Percentiles rank a stretch among this genome's conserved stretches.
phyloP scores from a whole-genome alignment of 768 basidiomycete genomes.

The Trametes coccinea region DNA sequence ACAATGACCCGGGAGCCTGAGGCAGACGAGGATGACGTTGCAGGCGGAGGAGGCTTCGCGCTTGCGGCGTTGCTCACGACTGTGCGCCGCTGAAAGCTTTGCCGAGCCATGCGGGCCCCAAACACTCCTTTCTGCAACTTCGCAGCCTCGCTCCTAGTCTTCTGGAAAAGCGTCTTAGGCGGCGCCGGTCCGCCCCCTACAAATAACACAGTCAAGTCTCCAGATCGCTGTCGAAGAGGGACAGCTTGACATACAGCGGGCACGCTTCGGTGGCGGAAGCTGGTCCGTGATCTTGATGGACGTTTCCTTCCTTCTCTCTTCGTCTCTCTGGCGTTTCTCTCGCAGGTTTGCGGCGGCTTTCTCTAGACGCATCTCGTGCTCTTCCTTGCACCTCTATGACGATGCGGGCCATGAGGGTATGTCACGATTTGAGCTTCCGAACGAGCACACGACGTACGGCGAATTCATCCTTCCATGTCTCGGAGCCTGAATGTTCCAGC shows the following conservation, averaged over 20 bases:
- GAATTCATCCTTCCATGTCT: constrained; percentile 69
- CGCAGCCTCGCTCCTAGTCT: constrained; percentile 69
- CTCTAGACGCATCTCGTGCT: constrained; percentile 59
- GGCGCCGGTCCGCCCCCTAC: constrained; percentile 42
- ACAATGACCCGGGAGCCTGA: constrained; percentile 46
- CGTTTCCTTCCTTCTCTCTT: constrained; percentile 73
- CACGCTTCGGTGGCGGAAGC: constrained; percentile 65
- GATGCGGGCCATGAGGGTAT: constrained; percentile 6
- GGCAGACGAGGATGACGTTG: constrained; percentile 25
- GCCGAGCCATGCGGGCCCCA: constrained; percentile 51
- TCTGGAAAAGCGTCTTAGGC: constrained; percentile 76
- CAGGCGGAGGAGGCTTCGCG: constrained; percentile 10
- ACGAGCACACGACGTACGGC: constrained; percentile 47
- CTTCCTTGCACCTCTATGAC: constrained; percentile 40
- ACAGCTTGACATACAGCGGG: constrained; percentile 49
- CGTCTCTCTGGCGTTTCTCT: constrained; percentile 64
- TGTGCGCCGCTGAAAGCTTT: constrained; percentile 35
- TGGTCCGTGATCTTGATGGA: constrained; percentile 76
- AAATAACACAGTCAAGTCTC: constrained; percentile 1
- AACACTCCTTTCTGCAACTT: constrained; percentile 66
- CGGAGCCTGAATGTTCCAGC: constrained; percentile 41
- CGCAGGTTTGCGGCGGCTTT: constrained; percentile 33
- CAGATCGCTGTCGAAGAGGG: neutral
- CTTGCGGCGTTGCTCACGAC: constrained; percentile 14
- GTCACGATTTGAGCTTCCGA: neutral